Evolutionary conservation across 805 yeast species (phyloP).

Genomic region (Barnettozyma sp.): DNA sequence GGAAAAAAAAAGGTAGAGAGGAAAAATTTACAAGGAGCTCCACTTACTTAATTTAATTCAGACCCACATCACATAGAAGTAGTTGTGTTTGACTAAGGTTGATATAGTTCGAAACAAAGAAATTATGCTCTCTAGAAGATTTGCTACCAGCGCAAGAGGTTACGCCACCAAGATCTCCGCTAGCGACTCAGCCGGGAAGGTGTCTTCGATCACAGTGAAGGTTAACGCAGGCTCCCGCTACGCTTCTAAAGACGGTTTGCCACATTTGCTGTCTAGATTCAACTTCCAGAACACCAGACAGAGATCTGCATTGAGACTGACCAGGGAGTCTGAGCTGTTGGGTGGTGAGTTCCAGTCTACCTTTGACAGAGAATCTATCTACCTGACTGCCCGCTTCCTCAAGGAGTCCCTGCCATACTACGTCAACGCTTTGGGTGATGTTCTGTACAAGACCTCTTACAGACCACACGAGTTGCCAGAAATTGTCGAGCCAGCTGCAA

Average conservation of each 20-base stretch:
- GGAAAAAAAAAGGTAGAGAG: slow-evolving; percentile 8
- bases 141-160: slow-evolving; percentile 27
- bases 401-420: slow-evolving; percentile 87
- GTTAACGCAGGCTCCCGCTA: slow-evolving; percentile 84
- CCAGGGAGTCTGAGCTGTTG: slow-evolving; percentile 89
- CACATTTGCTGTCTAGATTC: slow-evolving; percentile 80
- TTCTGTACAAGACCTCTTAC: slow-evolving; percentile 61
- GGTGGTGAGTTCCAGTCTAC: slow-evolving; percentile 72
- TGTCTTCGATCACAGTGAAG: slow-evolving; percentile 72
- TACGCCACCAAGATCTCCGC: slow-evolving; percentile 41
- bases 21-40: no score
- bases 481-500: slow-evolving; percentile 73
- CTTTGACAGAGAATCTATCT: slow-evolving; percentile 79
- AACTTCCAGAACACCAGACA: slow-evolving; percentile 75
- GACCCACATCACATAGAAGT: no score
- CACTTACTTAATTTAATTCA: no score
- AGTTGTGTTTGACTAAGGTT: no score
- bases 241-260: slow-evolving; percentile 63
- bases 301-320: slow-evolving; percentile 85
- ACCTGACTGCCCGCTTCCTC: slow-evolving; percentile 75
- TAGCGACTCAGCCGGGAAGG: slow-evolving; percentile 51
- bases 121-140: slow-evolving; percentile 24
- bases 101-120: no score
- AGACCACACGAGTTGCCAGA: slow-evolving; percentile 81
- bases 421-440: slow-evolving; percentile 77